Conservation (phyloP, 345 rosid genomes). For the Luvunga scandens region DNA sequence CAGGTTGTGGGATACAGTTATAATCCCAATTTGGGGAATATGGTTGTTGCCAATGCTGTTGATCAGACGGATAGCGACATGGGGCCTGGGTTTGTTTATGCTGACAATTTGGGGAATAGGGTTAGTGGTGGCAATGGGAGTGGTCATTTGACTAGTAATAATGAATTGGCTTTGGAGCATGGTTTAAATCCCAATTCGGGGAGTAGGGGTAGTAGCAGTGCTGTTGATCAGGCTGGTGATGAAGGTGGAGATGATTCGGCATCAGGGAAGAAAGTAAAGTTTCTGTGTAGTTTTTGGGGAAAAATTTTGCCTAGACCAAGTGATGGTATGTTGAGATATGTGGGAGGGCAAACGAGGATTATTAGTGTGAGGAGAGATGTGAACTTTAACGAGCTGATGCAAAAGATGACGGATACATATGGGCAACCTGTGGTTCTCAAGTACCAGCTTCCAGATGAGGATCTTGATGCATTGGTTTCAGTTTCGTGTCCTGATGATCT, state of each 20-base stretch:
- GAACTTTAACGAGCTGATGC: slow-evolving; percentile 46
- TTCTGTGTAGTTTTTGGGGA: slow-evolving; percentile 76
- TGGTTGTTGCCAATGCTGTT: slow-evolving; percentile 46
- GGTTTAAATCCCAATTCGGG: slow-evolving; percentile 20
- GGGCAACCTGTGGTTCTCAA: slow-evolving; percentile 59
- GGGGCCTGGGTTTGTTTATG: slow-evolving; percentile 27
- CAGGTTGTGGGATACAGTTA: slow-evolving; percentile 36
- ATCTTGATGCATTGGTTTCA: slow-evolving; percentile 78
- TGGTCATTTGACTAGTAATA: slow-evolving; percentile 16
- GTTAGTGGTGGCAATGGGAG: slow-evolving; percentile 24
- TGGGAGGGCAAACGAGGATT: slow-evolving; percentile 73
- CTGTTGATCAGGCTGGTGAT: slow-evolving; percentile 43
- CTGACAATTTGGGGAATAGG: slow-evolving; percentile 33
- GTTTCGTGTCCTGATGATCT: slow-evolving; percentile 76
- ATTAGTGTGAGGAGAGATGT: slow-evolving; percentile 54
- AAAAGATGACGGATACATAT: slow-evolving; percentile 51
- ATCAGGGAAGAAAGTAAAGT: slow-evolving; percentile 58
- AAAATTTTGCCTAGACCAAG: slow-evolving; percentile 80
- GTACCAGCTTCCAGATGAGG: slow-evolving; percentile 85
- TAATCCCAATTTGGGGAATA: slow-evolving; percentile 33
- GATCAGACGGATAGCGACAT: slow-evolving; percentile 39
- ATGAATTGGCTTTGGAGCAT: slow-evolving; percentile 21
- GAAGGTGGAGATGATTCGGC: slow-evolving; percentile 58
- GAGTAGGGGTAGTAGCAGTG: slow-evolving; percentile 32
- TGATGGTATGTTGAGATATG: slow-evolving; percentile 72